phyloP scores from a whole-genome alignment of 2,329 filamentous ascomycete genomes.

The Curvularia hawaiiensis region DNA sequence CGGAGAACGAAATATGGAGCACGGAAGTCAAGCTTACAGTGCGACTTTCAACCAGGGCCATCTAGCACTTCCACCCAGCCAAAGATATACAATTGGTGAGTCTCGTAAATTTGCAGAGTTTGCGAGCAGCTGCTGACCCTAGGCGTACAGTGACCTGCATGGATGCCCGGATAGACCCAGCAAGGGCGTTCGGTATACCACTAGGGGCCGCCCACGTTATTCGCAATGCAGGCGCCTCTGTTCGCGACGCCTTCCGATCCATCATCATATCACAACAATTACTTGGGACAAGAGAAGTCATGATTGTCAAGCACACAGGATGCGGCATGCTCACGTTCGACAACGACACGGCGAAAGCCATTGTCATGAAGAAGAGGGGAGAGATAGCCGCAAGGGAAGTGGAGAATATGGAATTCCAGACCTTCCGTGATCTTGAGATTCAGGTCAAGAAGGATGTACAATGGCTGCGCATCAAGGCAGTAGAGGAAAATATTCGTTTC shows the following conservation, averaged over 20 bases:
- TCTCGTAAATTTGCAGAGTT: background rate
- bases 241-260: conserved; percentile 71
- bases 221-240: conserved; percentile 67
- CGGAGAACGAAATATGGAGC: conserved; percentile 60
- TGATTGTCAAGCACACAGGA: conserved; percentile 75
- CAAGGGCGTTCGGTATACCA: conserved; percentile 70
- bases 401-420: conserved; percentile 64
- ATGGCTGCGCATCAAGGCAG: conserved; percentile 64
- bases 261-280: conserved; percentile 81
- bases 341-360: conserved; percentile 60
- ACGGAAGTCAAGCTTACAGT: conserved; percentile 63
- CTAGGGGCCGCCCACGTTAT: conserved; percentile 81
- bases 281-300: conserved; percentile 74
- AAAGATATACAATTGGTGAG: conserved; percentile 69
- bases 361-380: conserved; percentile 66
- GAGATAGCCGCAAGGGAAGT: conserved; percentile 54
- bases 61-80: conserved; percentile 70
- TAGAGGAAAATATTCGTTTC: conserved; percentile 64
- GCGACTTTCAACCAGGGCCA: conserved; percentile 67
- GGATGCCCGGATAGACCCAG: conserved; percentile 75
- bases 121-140: background rate
- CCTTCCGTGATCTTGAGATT: conserved; percentile 62
- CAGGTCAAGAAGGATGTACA: conserved; percentile 70
- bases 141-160: conserved; percentile 70
- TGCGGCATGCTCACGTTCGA: conserved; percentile 75